Conservation (phyloP, 2,329 filamentous ascomycete genomes). For the Aureobasidium leucospermi region DNA sequence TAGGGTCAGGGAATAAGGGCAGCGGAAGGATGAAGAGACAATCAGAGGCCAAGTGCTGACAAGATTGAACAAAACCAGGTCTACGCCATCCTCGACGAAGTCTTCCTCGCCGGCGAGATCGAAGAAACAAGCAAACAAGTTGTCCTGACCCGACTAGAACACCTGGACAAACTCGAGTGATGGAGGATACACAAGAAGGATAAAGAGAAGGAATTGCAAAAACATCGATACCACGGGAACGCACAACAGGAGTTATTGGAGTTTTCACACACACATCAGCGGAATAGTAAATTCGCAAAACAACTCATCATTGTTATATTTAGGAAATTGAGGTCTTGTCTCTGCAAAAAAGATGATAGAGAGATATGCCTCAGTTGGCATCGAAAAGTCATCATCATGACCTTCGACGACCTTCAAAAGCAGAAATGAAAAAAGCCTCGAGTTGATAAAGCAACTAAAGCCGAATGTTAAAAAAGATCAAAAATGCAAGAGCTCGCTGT, state of each 20-base stretch:
- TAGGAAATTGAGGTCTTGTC: background rate
- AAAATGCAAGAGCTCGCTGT: background rate
- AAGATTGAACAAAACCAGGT: conserved; percentile 55
- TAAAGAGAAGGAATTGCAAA: background rate
- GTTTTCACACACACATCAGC: background rate
- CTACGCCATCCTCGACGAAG: conserved; percentile 96
- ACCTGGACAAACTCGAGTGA: conserved; percentile 90
- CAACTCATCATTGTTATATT: too few species aligned
- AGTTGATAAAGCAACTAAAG: background rate
- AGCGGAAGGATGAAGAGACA: conserved; percentile 19
- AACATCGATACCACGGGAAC: conserved; percentile 7
- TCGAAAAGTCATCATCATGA: background rate
- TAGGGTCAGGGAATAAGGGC: too few species aligned
- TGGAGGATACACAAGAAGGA: background rate
- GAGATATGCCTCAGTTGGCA: background rate
- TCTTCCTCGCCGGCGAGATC: conserved; percentile 95
- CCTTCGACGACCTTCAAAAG: background rate
- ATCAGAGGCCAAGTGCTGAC: background rate
- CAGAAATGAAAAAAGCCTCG: background rate
- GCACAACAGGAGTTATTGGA: background rate
- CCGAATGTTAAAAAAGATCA: background rate
- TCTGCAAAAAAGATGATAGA: background rate
- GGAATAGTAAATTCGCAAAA: too few species aligned
- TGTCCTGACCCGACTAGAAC: conserved; percentile 85
- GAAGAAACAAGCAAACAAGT: conserved; percentile 99